Evolutionary conservation across 2,329 filamentous ascomycete genomes (phyloP), one percentile per base, ranked within the genome.

Genomic region (Colletotrichum simmondsii): DNA sequence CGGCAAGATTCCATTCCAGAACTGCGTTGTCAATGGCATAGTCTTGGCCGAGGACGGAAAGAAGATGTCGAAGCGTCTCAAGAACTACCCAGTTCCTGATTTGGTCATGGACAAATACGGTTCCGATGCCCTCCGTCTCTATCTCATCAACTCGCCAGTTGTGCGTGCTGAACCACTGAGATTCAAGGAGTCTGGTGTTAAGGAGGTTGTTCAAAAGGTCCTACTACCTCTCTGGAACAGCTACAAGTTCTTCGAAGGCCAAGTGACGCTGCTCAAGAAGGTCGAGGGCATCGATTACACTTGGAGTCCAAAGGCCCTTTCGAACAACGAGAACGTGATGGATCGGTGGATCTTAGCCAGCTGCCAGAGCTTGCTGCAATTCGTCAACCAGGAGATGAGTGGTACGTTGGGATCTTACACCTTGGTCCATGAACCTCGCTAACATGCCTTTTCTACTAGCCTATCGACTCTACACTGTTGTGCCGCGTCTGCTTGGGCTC

Each of bases 51-150:
- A 97, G 81, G 95, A 98, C 79, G 96, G 96, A 68, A 98, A 98
- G 87, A 98, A 98, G 87, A 98, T 98, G 96, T 98, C 95, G 7
- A 98, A 98, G 85, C 91, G 96, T 66, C 87, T 98, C 71, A 97
- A 98, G 86, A 98, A 98, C 83, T 98, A 98, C 82, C 96, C 96
- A 0, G 95, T 98, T 78, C 96, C 96, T 12, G 87, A 86, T 69
- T 85, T 95, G 64, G 91, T 98, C 76, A 97, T 98, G 88, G 85
- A 93, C 71, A 93, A 93, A 79, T 97, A 97, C 80, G 96, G 96
- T 24, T 95, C 95, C 2, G 96, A 98, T 84, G 95, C 96, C 35
- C 90, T 98, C 62, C 92, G 96, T 68, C 88, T 98, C n/a, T 98
- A 98, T 80, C 89, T 98, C 79, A 98, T 98, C 84, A 98, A 98